Conservation (phyloP, 1,284 basidiomycete genomes). For the Ceratobasidium sp. region DNA sequence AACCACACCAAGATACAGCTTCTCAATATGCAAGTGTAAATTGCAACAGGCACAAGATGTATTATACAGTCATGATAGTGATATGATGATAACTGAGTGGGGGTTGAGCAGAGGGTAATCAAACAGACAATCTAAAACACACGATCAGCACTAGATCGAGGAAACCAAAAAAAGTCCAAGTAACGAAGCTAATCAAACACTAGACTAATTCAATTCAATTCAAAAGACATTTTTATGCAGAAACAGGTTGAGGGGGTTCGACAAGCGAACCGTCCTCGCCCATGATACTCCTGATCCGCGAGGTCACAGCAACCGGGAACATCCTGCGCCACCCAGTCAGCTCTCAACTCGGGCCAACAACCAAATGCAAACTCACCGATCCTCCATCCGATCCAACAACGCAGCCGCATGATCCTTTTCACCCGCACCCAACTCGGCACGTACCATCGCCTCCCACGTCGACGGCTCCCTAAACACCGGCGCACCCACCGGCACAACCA, state of each 20-base stretch:
- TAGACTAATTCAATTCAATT: constrained; percentile 17
- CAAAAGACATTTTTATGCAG: constrained; percentile 9
- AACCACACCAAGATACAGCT: background rate
- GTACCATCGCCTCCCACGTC: constrained; percentile 95
- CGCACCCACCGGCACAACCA: constrained; percentile 58
- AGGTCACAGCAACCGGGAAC: constrained; percentile 77
- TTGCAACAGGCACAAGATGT: constrained; percentile 28
- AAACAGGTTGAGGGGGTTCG: constrained; percentile 30
- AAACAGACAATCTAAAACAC: constrained; percentile 29
- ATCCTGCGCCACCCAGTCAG: constrained; percentile 58
- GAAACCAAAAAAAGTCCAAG: background rate
- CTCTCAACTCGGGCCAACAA: background rate
- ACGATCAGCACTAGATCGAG: constrained; percentile 41
- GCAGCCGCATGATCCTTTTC: constrained; percentile 75
- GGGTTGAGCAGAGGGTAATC: constrained; percentile 19
- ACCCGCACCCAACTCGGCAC: constrained; percentile 86
- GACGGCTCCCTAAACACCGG: constrained; percentile 76
- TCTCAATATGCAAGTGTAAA: constrained; percentile 22
- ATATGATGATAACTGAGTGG: constrained; percentile 38
- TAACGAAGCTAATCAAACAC: background rate
- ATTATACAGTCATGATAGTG: constrained; percentile 37
- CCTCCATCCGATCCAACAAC: constrained; percentile 79
- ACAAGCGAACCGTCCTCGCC: constrained; percentile 42
- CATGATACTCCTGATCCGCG: constrained; percentile 68
- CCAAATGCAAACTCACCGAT: constrained; percentile 63